These are phyloP conservation scores for Kodamaea hsintzibuensis DNA, from an alignment of 805 yeast genomes.

Conservation along the genomic window DNA sequence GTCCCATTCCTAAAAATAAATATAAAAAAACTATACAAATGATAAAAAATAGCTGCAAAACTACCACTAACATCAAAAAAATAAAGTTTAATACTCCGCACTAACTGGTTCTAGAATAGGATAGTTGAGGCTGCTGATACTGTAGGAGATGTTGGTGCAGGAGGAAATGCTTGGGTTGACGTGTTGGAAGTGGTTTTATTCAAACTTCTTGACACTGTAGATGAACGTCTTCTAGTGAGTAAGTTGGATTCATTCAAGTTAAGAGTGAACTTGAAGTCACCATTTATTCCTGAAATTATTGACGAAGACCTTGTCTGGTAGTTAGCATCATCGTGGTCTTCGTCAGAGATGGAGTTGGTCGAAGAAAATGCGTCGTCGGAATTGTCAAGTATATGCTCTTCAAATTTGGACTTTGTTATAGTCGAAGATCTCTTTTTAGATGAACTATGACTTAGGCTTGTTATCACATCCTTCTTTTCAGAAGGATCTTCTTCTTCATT, in stretches of 20 bases:
- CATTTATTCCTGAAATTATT: constrained; percentile 39
- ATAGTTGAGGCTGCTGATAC: constrained; percentile 4
- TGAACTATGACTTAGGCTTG: constrained; percentile 10
- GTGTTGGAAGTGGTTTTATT: constrained; percentile 9
- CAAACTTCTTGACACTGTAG: constrained; percentile 18
- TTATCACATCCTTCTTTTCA: constrained; percentile 16
- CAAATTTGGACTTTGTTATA: constrained; percentile 2
- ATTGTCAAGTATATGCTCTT: constrained; percentile 2
- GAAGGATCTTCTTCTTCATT: constrained; percentile 6
- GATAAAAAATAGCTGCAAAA: not conserved
- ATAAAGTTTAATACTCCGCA: constrained; percentile 1
- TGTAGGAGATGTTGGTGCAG: constrained; percentile 1
- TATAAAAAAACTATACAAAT: not conserved
- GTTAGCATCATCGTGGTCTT: constrained; percentile 19
- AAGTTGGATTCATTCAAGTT: constrained; percentile 65
- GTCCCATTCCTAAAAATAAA: constrained; percentile 1
- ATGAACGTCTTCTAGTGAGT: constrained; percentile 53
- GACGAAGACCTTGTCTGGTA: constrained; percentile 41
- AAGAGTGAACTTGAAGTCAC: constrained; percentile 54
- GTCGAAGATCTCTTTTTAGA: constrained; percentile 9
- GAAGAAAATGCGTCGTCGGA: constrained; percentile 13
- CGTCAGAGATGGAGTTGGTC: constrained; percentile 13
- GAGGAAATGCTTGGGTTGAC: constrained; percentile 4
- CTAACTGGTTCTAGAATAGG: constrained; percentile 4
- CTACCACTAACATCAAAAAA: not conserved